Evolutionary conservation across 164 flowering plant species (phyloP).

Genomic region (Hamamelis virginiana): DNA sequence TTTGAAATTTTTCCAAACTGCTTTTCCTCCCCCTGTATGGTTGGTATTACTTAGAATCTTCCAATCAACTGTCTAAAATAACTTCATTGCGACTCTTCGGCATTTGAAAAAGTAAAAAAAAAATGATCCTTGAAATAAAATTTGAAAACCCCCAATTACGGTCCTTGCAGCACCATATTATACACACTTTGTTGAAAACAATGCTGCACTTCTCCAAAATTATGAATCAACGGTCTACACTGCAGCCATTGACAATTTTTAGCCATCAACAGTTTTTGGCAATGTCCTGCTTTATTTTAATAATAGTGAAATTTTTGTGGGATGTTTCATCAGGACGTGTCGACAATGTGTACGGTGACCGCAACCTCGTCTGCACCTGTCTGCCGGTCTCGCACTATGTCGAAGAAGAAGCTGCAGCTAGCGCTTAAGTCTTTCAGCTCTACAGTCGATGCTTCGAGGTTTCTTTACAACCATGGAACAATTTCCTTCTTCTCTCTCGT

Average conservation of each 20-base stretch:
- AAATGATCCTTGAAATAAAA: not conserved
- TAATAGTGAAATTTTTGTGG: not conserved
- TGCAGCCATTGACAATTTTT: not conserved
- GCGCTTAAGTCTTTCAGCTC: slow-evolving; percentile 39
- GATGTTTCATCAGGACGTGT: slow-evolving; percentile 67
- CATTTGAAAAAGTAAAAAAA: too few species aligned
- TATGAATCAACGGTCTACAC: not conserved
- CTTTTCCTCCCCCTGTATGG: too few species aligned
- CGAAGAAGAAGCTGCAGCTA: slow-evolving; percentile 82
- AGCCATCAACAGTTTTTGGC: too few species aligned
- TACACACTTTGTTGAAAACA: too few species aligned
- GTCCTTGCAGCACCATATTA: not conserved
- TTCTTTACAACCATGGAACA: not conserved
- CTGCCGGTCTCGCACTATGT: slow-evolving; percentile 62
- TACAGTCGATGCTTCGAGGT: not conserved
- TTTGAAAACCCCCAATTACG: not conserved
- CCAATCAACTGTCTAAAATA: too few species aligned
- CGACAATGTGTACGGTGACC: slow-evolving; percentile 95
- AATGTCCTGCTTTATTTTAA: not conserved
- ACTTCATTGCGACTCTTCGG: too few species aligned
- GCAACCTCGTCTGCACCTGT: slow-evolving; percentile 88
- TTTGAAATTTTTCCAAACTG: too few species aligned
- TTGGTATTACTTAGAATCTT: too few species aligned
- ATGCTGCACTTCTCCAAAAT: not conserved
- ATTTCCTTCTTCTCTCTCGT: not conserved